phyloP scores from a whole-genome alignment of 1,284 basidiomycete species.

The Ustilago trichophora region DNA sequence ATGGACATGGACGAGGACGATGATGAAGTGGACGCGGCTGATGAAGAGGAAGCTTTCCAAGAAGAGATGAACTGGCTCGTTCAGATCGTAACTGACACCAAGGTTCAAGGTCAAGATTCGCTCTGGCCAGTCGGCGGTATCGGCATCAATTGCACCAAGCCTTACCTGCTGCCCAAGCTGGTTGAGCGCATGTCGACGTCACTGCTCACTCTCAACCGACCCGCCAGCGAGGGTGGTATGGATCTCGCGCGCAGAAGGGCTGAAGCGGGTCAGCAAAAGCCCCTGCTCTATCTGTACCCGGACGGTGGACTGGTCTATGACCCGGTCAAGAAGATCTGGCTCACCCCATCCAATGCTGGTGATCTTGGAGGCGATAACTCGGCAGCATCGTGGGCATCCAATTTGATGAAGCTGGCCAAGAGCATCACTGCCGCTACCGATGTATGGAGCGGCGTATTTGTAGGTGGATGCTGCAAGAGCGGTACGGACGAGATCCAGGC shows the following conservation, averaged over 20 bases:
- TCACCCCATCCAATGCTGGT: conserved; percentile 22
- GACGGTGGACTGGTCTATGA: conserved; percentile 62
- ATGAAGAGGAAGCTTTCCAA: conserved; percentile 19
- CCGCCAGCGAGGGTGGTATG: conserved; percentile 16
- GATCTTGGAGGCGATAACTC: conserved; percentile 18
- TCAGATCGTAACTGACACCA: conserved; percentile 32
- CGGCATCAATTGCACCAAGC: conserved; percentile 63
- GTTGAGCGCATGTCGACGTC: conserved; percentile 39
- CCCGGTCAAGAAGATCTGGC: conserved; percentile 46
- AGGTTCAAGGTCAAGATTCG: conserved; percentile 31
- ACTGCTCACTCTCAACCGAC: conserved; percentile 23
- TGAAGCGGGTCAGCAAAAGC: conserved; percentile 17
- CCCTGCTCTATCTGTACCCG: conserved; percentile 57
- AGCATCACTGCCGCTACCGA: conserved; percentile 16
- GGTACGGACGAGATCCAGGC: conserved; percentile 48
- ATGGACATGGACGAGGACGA: conserved; percentile 36
- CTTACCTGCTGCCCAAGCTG: conserved; percentile 40
- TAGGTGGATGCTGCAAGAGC: conserved; percentile 59
- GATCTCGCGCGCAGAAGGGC: conserved; percentile 13
- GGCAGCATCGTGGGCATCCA: conserved; percentile 39
- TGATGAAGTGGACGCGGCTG: conserved; percentile 18
- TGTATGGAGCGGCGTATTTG: conserved; percentile 49
- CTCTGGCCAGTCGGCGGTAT: conserved; percentile 48
- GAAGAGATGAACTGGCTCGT: conserved; percentile 48
- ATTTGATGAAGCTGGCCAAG: conserved; percentile 41